These are phyloP conservation scores for Phytomonas francai DNA, from an alignment of 208 protist species.

Conservation along the genomic window DNA sequence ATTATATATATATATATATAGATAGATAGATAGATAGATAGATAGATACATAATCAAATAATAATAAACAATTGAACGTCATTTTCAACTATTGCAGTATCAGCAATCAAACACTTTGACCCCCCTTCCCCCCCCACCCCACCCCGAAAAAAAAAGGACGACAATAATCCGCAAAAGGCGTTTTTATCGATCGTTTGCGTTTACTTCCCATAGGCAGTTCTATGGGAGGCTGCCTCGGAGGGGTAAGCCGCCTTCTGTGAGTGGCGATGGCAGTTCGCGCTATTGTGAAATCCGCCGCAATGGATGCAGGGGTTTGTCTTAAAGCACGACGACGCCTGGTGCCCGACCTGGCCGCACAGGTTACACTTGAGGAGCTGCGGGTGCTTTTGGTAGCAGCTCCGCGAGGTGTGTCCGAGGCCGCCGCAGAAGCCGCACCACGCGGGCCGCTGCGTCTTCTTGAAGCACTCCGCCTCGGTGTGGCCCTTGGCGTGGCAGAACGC, in stretches of 20 bases:
- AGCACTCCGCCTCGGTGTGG: constrained; percentile 84
- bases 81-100: not conserved
- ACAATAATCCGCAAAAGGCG: not conserved
- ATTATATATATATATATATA: constrained; percentile 7
- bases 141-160: not conserved
- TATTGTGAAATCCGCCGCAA: constrained; percentile 81
- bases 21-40: constrained; percentile 6
- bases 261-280: constrained; percentile 68
- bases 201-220: not conserved
- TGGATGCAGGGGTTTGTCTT: constrained; percentile 79
- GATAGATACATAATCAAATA: not conserved
- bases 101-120: not conserved
- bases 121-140: too few species aligned
- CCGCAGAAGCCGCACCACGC: constrained; percentile 54
- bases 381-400: constrained; percentile 71
- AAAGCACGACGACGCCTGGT: constrained; percentile 68
- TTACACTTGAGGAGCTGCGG: constrained; percentile 82
- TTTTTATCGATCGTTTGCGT: not conserved
- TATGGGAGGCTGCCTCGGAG: not conserved
- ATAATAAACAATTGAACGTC: not conserved
- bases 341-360: constrained; percentile 75
- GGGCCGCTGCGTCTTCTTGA: constrained; percentile 46
- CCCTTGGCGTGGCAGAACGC: constrained; percentile 66
- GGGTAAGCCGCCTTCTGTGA: not conserved
- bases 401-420: constrained; percentile 60